A percentile compares a stretch with the other conserved stretches of the same genome.
Evolutionary conservation across 441 rosid genomes (phyloP).

Genomic region (Adansonia gregorii): DNA sequence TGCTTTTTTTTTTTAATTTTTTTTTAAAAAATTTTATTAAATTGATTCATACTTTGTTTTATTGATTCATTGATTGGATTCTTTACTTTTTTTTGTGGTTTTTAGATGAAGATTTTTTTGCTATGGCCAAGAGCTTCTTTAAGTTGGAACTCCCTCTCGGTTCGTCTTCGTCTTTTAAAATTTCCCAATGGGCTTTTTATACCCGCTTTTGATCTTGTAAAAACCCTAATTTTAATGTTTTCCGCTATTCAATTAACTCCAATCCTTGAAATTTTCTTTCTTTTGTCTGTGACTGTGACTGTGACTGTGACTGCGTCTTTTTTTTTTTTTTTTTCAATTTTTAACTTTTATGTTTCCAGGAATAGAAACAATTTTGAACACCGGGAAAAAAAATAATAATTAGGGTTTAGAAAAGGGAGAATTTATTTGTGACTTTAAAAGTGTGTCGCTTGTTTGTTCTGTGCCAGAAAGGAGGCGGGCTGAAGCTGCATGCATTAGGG

Average conservation of each 20-base stretch:
- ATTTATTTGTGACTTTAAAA: background rate
- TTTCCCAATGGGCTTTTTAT: background rate
- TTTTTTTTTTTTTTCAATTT: background rate
- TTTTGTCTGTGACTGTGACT: background rate
- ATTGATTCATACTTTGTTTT: background rate
- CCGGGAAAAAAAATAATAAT: background rate
- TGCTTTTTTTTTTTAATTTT: background rate
- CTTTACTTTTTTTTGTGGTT: background rate
- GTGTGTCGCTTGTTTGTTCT: background rate
- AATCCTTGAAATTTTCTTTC: background rate
- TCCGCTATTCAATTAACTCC: background rate
- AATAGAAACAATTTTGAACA: background rate
- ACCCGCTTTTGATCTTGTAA: background rate
- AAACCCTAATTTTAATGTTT: conserved; percentile 16
- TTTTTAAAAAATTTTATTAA: background rate
- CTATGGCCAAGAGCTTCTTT: conserved; percentile 67
- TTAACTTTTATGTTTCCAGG: background rate
- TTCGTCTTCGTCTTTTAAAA: conserved; percentile 26
- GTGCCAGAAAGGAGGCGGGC: conserved; percentile 86
- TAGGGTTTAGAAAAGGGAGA: background rate
- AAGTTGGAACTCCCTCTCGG: conserved; percentile 73
- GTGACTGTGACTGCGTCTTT: background rate
- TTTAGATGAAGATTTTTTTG: conserved; percentile 15
- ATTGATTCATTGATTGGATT: background rate
- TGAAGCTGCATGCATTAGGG: conserved; percentile 86